phyloP scores from a whole-genome alignment of 768 basidiomycete species.

The Amanita rimosa region DNA sequence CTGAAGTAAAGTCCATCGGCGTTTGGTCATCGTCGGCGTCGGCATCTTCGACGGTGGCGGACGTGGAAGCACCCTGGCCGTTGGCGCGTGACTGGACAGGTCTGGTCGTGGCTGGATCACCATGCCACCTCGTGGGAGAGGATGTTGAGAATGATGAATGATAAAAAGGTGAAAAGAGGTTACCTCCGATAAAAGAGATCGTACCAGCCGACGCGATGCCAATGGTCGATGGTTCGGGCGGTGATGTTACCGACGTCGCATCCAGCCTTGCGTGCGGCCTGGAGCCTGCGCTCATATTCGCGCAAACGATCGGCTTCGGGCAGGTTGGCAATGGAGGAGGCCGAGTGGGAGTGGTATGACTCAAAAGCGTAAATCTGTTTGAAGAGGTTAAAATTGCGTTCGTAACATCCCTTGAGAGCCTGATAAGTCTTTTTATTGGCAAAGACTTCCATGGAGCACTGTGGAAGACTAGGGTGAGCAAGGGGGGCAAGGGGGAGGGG shows the following conservation, averaged over 20 bases:
- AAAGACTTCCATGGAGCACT: constrained; percentile 68
- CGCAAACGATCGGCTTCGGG: constrained; percentile 55
- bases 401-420: constrained; percentile 76
- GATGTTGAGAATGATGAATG: neutral
- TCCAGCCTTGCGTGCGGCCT: constrained; percentile 49
- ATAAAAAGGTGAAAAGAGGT: constrained; percentile 5
- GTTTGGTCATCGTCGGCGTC: constrained; percentile 40
- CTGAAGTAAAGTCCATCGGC: constrained; percentile 26
- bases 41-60: constrained; percentile 26
- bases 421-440: constrained; percentile 73
- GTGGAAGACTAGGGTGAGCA: constrained; percentile 6
- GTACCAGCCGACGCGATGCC: constrained; percentile 74
- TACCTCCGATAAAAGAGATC: constrained; percentile 60
- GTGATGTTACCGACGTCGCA: constrained; percentile 67
- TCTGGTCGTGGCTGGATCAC: constrained; percentile 49
- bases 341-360: constrained; percentile 29
- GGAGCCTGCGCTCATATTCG: constrained; percentile 64
- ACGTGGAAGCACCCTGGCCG: constrained; percentile 19
- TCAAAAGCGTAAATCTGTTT: constrained; percentile 75
- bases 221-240: constrained; percentile 66
- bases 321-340: constrained; percentile 26
- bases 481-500: neutral
- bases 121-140: constrained; percentile 43
- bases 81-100: constrained; percentile 27
- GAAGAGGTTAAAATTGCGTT: constrained; percentile 78